Evolutionary conservation across 768 basidiomycete species (phyloP).

Genomic region (Mycena sanguinolenta): DNA sequence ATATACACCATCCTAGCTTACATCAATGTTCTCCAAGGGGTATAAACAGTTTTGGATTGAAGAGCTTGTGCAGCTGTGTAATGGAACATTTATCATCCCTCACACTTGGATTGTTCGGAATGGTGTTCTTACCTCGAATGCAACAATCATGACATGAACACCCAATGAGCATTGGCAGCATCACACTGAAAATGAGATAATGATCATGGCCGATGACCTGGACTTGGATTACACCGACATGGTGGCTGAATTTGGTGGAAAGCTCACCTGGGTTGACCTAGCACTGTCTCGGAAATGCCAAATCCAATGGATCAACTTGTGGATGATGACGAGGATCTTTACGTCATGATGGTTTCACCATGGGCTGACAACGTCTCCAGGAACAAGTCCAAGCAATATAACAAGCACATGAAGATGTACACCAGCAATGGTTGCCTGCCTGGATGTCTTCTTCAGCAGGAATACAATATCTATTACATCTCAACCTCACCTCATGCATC

Average conservation of each 20-base stretch:
- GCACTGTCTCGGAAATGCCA: not conserved
- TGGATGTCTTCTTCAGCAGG: too few species aligned
- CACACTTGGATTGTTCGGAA: too few species aligned
- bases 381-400: too few species aligned
- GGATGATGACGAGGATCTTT: not conserved
- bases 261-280: conserved; percentile 1
- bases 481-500: too few species aligned
- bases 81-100: too few species aligned
- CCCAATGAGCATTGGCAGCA: conserved; percentile 12
- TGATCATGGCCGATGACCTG: conserved; percentile 13
- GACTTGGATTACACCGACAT: conserved; percentile 19
- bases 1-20: conserved; percentile 5
- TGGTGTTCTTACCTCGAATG: conserved; percentile 28
- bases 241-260: conserved; percentile 1
- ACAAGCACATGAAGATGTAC: too few species aligned
- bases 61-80: too few species aligned
- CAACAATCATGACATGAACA: not conserved
- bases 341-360: not conserved
- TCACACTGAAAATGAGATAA: not conserved
- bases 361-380: not conserved
- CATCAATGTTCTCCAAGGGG: conserved; percentile 31
- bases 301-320: not conserved
- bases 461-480: too few species aligned
- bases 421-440: too few species aligned
- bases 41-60: conserved; percentile 31